Percentiles rank a stretch among this genome's conserved stretches.
These are phyloP conservation scores for Trametopsis cervina DNA, from an alignment of 768 basidiomycete genomes.

Conservation along the genomic window DNA sequence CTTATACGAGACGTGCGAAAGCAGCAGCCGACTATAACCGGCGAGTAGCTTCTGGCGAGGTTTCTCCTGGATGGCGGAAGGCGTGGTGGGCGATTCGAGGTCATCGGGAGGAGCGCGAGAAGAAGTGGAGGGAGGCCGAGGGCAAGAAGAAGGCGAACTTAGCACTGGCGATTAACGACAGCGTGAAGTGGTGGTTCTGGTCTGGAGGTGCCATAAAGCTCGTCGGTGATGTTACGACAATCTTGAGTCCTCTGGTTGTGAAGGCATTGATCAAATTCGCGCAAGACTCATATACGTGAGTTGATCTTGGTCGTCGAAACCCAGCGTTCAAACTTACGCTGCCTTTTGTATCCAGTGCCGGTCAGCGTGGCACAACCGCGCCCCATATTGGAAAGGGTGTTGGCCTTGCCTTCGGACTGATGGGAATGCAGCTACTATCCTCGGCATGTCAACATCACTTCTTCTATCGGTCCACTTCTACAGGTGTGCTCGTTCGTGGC, in stretches of 20 bases:
- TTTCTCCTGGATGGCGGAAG: constrained; percentile 41
- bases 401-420: constrained; percentile 67
- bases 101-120: constrained; percentile 46
- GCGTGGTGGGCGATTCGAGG: constrained; percentile 59
- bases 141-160: constrained; percentile 63
- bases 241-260: constrained; percentile 71
- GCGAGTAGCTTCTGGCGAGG: constrained; percentile 56
- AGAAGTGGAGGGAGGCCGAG: constrained; percentile 53
- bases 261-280: constrained; percentile 74
- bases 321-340: too few relatives aligned
- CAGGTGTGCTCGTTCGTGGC: constrained; percentile 76
- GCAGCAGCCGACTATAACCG: constrained; percentile 66
- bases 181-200: constrained; percentile 78
- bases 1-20: constrained; percentile 52
- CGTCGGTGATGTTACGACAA: constrained; percentile 64
- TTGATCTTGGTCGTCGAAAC: too few relatives aligned
- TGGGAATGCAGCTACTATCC: constrained; percentile 58
- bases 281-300: constrained; percentile 46
- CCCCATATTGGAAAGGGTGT: constrained; percentile 53
- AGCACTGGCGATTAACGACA: constrained; percentile 66
- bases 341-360: too few relatives aligned
- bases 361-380: constrained; percentile 16
- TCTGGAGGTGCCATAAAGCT: constrained; percentile 49
- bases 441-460: constrained; percentile 75
- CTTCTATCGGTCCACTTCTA: constrained; percentile 68